Conservation (phyloP, 345 rosid species). For the Excoecaria agallocha region DNA sequence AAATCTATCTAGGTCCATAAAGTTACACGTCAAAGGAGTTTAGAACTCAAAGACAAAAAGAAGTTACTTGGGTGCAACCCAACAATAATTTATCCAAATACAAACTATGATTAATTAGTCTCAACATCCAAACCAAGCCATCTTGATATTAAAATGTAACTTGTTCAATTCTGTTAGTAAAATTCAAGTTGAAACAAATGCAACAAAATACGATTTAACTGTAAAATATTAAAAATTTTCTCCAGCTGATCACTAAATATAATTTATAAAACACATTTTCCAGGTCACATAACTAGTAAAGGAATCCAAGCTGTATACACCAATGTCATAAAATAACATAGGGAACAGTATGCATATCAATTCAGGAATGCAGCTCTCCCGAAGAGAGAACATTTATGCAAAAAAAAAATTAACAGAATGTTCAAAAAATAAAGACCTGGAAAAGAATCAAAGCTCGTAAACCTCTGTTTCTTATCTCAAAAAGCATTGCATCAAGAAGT, state of each 20-base stretch:
- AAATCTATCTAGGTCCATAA: neutral
- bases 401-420: neutral
- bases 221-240: neutral
- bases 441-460: slow-evolving; percentile 70
- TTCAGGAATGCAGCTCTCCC: neutral
- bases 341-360: neutral
- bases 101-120: neutral
- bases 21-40: neutral
- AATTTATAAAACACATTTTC: neutral
- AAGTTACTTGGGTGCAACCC: neutral
- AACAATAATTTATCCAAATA: neutral
- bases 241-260: neutral
- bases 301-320: neutral
- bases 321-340: neutral
- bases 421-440: slow-evolving; percentile 50
- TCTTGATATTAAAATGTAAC: neutral
- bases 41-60: neutral
- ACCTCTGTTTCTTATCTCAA: slow-evolving; percentile 47
- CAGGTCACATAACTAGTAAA: neutral
- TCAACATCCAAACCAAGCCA: neutral
- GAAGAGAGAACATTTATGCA: slow-evolving; percentile 2
- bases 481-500: slow-evolving; percentile 73
- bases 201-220: neutral
- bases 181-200: neutral
- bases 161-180: neutral